phyloP scores from a whole-genome alignment of 1,284 basidiomycete genomes.

The Apiotrichum akiyoshidainum region DNA sequence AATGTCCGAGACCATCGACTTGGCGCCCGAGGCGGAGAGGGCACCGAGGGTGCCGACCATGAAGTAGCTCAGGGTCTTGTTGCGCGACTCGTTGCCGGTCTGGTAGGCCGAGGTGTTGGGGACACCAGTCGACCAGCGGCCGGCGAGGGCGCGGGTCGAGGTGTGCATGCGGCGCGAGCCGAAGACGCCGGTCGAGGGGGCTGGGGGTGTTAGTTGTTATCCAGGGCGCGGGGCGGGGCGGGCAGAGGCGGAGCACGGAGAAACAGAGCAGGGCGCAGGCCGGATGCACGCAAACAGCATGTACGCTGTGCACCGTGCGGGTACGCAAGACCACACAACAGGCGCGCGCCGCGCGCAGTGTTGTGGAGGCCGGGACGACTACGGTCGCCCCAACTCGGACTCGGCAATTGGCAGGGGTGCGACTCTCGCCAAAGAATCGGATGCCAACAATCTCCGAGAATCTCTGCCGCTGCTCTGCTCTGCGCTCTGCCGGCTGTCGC shows the following conservation, averaged over 20 bases:
- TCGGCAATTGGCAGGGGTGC: background rate
- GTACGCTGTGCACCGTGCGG: background rate
- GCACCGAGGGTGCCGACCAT: conserved; percentile 96
- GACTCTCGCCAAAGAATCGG: too few relatives aligned
- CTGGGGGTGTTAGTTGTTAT: conserved; percentile 23
- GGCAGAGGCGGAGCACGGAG: background rate
- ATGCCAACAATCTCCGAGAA: background rate
- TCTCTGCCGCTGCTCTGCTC: conserved; percentile 2
- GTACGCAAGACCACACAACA: background rate
- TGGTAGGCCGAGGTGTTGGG: conserved; percentile 87
- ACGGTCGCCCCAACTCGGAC: background rate
- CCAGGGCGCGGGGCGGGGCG: background rate
- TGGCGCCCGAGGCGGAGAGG: conserved; percentile 88
- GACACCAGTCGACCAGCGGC: conserved; percentile 58
- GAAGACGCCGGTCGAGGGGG: conserved; percentile 55
- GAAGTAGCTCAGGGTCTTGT: conserved; percentile 90
- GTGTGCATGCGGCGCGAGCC: conserved; percentile 58
- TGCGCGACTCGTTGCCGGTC: conserved; percentile 63
- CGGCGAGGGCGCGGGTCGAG: conserved; percentile 52
- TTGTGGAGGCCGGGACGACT: background rate
- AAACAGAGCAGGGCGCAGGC: background rate
- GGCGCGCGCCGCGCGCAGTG: background rate
- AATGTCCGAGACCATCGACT: conserved; percentile 91
- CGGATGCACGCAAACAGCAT: too few relatives aligned
- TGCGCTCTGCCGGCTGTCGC: background rate